A percentile compares a stretch with the other conserved stretches of the same genome.
Evolutionary conservation across 345 rosid species (phyloP).

Genomic region (Ceriops tagal): DNA sequence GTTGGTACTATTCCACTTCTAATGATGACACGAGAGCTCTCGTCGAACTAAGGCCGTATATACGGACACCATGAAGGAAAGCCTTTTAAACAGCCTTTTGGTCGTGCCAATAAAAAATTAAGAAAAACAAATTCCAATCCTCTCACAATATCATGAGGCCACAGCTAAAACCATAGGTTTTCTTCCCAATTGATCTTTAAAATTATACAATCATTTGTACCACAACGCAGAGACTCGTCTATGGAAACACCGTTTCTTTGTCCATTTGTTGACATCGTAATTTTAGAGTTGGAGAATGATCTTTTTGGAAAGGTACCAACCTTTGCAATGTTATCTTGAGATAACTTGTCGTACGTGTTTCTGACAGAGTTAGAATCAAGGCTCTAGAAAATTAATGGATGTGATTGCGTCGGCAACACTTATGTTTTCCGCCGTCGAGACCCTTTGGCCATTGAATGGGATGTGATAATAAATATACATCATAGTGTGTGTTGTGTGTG

Average conservation of each 20-base stretch:
- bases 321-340: neutral
- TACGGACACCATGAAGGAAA: neutral
- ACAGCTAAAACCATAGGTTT: neutral
- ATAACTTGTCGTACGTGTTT: neutral
- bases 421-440: neutral
- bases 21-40: constrained; percentile 29
- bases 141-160: neutral
- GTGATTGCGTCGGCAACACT: neutral
- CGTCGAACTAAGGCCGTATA: constrained; percentile 18
- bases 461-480: too few relatives aligned
- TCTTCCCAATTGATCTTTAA: neutral
- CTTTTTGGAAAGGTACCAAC: too few relatives aligned
- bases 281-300: neutral
- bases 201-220: neutral
- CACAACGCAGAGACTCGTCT: too few relatives aligned
- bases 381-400: neutral
- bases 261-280: too few relatives aligned
- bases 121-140: constrained; percentile 2
- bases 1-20: constrained; percentile 25
- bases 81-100: neutral
- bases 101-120: neutral
- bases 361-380: neutral
- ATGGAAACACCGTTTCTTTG: too few relatives aligned
- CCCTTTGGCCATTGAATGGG: neutral
- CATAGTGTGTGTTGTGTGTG: too few relatives aligned